Base-by-base conservation (phyloP, 805 yeast genomes). In the Candida oleophila region DNA sequence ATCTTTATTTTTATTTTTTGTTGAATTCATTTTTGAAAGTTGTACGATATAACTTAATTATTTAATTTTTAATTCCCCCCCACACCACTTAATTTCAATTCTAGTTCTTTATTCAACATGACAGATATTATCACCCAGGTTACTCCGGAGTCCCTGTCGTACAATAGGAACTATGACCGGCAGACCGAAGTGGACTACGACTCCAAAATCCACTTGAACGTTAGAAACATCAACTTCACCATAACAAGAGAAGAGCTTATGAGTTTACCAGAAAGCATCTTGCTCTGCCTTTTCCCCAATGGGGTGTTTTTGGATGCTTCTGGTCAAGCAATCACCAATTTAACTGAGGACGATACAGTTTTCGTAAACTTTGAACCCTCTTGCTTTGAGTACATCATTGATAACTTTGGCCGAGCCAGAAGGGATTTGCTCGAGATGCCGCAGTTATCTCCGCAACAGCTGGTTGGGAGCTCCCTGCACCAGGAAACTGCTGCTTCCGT, bases 261-360 rank as follows among this genome's bases (percentile, higher is more conserved):
- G 89, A 82, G 89, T 44, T 71, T 94, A 28, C 99, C 99, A 0
- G 99, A 94, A 62, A 83, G 91, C 49, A 81, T 94, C 20, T 70
- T 94, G 48, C 77, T 91, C 45, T 88, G 97, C 56, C 69, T 94
- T 19, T 88, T 89, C 59, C 96, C 97, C 14, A 89, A 87, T 54
- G 96, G 97, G 37, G 95, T 89, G 3, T 87, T 89, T 61, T 76
- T 87, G 47, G 94, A 89, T 64, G 75, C 76, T 48, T 68, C 80
- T 44, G 96, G 96, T 1, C 84, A 84, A 53, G 86, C 87, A 7
- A 87, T 89, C 47, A 77, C 88, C 30, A 87, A 86, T 55, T 67
- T 89, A 56, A 83, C 95, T 0, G 94, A 89, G 53, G 82, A 84
- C 4, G 95, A 87, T 61, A 72, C 85, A 22, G 96, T 88, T 11